A percentile compares a stretch with the other conserved stretches of the same genome.
Conservation (phyloP, 176 grass and related monocot genomes). For the Ensete glaucum region DNA sequence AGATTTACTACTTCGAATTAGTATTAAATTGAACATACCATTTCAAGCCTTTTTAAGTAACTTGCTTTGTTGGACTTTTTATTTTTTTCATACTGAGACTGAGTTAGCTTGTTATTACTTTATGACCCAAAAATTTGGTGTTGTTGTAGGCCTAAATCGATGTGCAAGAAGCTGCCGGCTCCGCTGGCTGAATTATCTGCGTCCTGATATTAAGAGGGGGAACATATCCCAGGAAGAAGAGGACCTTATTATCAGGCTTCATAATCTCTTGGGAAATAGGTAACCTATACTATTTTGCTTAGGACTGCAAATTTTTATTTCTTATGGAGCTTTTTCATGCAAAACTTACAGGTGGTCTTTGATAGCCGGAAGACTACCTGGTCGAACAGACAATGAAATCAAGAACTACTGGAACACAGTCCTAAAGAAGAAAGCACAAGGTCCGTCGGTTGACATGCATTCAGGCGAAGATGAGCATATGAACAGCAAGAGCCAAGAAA, state of each 20-base stretch:
- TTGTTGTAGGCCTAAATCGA: not conserved
- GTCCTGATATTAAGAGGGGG: conserved; percentile 13
- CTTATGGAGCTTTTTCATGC: not conserved
- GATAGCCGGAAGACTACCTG: conserved; percentile 5
- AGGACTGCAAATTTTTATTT: not conserved
- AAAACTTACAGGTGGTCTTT: conserved; percentile 9
- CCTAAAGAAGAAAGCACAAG: not conserved
- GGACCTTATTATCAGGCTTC: conserved; percentile 13
- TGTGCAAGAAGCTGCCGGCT: not conserved
- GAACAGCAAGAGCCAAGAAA: not conserved
- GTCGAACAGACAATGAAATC: conserved; percentile 9
- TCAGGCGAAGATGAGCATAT: not conserved
- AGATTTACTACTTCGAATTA: not conserved
- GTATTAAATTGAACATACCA: too few relatives aligned
- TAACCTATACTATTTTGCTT: not conserved
- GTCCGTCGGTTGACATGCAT: not conserved
- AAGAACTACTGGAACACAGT: conserved; percentile 6
- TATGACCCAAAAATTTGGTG: not conserved
- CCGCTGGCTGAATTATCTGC: conserved; percentile 15
- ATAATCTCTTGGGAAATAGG: conserved; percentile 16
- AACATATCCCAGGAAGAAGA: conserved; percentile 14
- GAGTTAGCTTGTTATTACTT: too few relatives aligned
- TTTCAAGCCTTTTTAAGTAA: too few relatives aligned
- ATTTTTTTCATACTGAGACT: too few relatives aligned
- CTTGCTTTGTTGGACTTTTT: too few relatives aligned